These are phyloP conservation scores for Coelastrella sp. DNA, from an alignment of 139 green algal genomes.

Conservation along the genomic window DNA sequence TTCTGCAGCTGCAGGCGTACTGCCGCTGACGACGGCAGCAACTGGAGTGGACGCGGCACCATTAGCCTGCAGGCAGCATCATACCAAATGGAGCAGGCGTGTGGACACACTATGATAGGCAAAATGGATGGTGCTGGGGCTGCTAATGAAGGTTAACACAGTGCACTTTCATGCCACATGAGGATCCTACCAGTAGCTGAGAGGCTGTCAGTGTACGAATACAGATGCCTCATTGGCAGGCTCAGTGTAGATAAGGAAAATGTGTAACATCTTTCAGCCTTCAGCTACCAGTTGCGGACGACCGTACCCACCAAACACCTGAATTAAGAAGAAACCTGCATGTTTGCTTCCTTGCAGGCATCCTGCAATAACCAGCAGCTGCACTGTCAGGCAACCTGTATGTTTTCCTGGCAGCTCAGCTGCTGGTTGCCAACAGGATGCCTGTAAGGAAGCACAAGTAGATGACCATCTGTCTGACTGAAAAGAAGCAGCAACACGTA, in stretches of 20 bases:
- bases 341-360: background rate
- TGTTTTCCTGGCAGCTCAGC: too few species aligned
- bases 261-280: conserved; percentile 32
- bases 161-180: too few species aligned
- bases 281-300: background rate
- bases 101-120: too few species aligned
- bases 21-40: background rate
- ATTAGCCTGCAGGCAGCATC: conserved; percentile 7
- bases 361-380: background rate
- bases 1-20: background rate
- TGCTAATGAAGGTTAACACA: too few species aligned
- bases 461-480: background rate
- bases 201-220: conserved; percentile 47
- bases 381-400: too few species aligned
- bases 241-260: conserved; percentile 46
- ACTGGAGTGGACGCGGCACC: background rate
- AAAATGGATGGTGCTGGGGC: too few species aligned
- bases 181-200: background rate
- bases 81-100: too few species aligned
- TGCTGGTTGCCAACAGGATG: background rate
- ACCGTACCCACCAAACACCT: too few species aligned
- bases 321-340: background rate
- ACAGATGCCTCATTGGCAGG: conserved; percentile 36
- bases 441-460: background rate
- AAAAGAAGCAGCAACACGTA: too few species aligned